A percentile compares a stretch with the other conserved stretches of the same genome.
Conservation (phyloP, 2,329 filamentous ascomycete genomes). For the Talaromyces rugulosus region DNA sequence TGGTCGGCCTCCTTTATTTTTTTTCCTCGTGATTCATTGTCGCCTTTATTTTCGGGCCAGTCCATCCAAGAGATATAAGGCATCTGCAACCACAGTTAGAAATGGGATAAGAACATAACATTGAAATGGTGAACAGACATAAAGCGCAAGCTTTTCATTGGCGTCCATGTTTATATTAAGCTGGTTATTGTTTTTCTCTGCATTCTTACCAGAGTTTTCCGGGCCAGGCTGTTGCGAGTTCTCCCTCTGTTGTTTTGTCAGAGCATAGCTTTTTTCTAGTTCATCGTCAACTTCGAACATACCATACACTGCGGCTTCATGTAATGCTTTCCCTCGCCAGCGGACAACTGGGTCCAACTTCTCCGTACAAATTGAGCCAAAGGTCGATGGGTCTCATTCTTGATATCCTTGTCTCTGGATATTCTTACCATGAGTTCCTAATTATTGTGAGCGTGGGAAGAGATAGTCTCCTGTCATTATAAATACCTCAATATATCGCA, state of each 20-base stretch:
- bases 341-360: conserved; percentile 10
- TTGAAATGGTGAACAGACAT: not conserved
- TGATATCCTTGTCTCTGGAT: not conserved
- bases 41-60: not conserved
- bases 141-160: not conserved
- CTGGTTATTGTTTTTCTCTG: not conserved
- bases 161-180: not conserved
- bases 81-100: conserved; percentile 7
- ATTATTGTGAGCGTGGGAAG: not conserved
- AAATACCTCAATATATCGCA: not conserved
- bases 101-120: not conserved
- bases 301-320: conserved; percentile 15
- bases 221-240: not conserved
- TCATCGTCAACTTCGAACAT: not conserved
- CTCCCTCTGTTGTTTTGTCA: not conserved
- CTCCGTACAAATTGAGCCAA: conserved; percentile 8
- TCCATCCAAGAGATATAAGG: conserved; percentile 11
- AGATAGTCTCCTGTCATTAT: no score
- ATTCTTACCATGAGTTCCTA: conserved; percentile 3
- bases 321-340: conserved; percentile 12
- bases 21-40: no score
- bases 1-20: not conserved
- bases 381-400: conserved; percentile 6
- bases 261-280: not conserved
- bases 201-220: not conserved